Percentiles rank a stretch among this genome's conserved stretches.
Evolutionary conservation across 23 red algal genomes (phyloP).

Genomic region (Agarophyton chilense): DNA sequence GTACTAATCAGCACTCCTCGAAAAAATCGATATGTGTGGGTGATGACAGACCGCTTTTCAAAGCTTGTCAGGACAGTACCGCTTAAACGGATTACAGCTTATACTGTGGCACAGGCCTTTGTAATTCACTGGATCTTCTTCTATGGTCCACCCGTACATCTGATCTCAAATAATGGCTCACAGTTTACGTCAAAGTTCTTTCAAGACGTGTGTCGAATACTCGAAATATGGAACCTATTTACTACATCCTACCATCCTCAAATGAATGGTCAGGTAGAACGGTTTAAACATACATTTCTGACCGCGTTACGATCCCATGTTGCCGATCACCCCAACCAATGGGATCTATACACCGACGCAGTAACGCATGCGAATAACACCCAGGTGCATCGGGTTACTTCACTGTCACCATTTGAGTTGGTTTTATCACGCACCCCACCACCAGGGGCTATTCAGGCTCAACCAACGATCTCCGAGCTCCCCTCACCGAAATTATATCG

Average conservation of each 20-base stretch:
- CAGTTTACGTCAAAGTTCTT: slow-evolving; percentile 9
- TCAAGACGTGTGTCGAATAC: neutral
- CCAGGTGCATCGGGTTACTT: neutral
- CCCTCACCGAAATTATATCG: neutral
- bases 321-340: neutral
- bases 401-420: slow-evolving; percentile 6
- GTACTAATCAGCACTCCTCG: neutral
- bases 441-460: neutral
- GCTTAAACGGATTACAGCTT: neutral
- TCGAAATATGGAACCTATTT: neutral
- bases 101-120: neutral
- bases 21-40: neutral
- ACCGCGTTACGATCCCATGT: neutral
- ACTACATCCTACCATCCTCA: slow-evolving; percentile 1
- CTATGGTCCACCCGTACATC: neutral
- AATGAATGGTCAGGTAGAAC: neutral
- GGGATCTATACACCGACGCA: slow-evolving; percentile 24
- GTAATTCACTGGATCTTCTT: neutral
- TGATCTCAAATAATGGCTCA: neutral
- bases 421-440: neutral
- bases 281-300: neutral
- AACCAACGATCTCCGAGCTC: neutral
- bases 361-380: slow-evolving; percentile 10
- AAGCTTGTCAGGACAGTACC: neutral
- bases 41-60: slow-evolving; percentile 26